Percentiles rank a stretch among this genome's conserved stretches.
phyloP scores from a whole-genome alignment of 2,329 filamentous ascomycete species.

The Exophiala oligosperma region DNA sequence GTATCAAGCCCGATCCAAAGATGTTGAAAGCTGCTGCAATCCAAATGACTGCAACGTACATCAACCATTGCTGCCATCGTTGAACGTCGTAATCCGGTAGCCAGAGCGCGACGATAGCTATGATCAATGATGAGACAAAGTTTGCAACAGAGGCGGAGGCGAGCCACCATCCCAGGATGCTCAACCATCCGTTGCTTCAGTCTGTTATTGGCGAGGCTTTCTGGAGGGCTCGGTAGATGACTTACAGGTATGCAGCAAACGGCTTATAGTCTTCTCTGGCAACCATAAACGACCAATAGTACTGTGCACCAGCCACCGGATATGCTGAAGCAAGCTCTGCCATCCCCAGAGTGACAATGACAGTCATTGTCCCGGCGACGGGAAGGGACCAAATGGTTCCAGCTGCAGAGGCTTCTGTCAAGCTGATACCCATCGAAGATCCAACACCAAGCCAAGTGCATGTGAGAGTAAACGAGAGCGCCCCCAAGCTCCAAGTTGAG shows the following conservation, averaged over 20 bases:
- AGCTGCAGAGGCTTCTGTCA: too few relatives aligned
- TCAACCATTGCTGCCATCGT: conserved; percentile 13
- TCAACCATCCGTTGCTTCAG: conserved; percentile 4
- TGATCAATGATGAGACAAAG: conserved; percentile 11
- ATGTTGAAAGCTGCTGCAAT: conserved; percentile 8
- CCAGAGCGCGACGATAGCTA: conserved; percentile 3
- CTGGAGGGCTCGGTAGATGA: too few relatives aligned
- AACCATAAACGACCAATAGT: conserved; percentile 14
- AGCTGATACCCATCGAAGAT: too few relatives aligned
- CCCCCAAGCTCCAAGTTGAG: too few relatives aligned
- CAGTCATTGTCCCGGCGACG: too few relatives aligned
- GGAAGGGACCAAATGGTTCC: too few relatives aligned
- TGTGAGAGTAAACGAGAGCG: too few relatives aligned
- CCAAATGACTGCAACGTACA: conserved; percentile 16
- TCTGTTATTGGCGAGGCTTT: too few relatives aligned
- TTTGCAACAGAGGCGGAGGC: conserved; percentile 6
- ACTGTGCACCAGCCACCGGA: conserved; percentile 8
- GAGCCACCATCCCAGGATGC: conserved; percentile 10
- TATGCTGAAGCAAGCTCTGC: conserved; percentile 10
- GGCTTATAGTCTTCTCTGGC: not conserved
- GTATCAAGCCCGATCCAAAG: conserved; percentile 8
- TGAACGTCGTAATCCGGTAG: not conserved
- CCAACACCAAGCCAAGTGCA: too few relatives aligned
- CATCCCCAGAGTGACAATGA: too few relatives aligned
- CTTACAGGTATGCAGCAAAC: conserved; percentile 12